Evolutionary conservation across 2,329 filamentous ascomycete genomes (phyloP).

Genomic region (Ramularia endophylla): DNA sequence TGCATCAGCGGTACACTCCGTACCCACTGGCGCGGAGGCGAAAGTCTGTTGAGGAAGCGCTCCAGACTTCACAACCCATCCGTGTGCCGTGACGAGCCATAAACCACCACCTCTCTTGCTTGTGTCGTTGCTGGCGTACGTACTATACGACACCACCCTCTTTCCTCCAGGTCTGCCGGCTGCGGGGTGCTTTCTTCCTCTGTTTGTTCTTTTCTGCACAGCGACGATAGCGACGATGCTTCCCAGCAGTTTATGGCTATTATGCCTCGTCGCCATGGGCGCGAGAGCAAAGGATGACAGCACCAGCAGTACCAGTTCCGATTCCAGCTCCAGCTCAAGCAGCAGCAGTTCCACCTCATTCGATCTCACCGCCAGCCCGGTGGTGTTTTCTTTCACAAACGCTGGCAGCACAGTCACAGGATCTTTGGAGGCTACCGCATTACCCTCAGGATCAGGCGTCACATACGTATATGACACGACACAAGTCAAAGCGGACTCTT

Average conservation of each 20-base stretch:
- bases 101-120: no score
- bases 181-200: no score
- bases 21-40: background rate
- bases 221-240: slow-evolving; percentile 18
- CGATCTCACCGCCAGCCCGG: background rate
- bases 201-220: no score
- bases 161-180: no score
- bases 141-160: no score
- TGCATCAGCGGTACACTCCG: no score
- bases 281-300: slow-evolving; percentile 24
- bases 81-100: no score
- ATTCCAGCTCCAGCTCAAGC: slow-evolving; percentile 3
- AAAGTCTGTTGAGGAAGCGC: background rate
- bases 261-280: slow-evolving; percentile 32
- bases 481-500: slow-evolving; percentile 20
- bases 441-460: slow-evolving; percentile 22
- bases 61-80: no score
- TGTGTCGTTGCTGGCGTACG: no score
- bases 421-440: slow-evolving; percentile 17
- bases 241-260: slow-evolving; percentile 24
- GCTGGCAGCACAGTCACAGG: slow-evolving; percentile 20
- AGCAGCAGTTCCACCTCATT: slow-evolving; percentile 1
- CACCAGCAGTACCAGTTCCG: slow-evolving; percentile 24
- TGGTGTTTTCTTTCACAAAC: slow-evolving; percentile 21
- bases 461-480: slow-evolving; percentile 23